A percentile compares a stretch with the other conserved stretches of the same genome.
Evolutionary conservation across 2,329 filamentous ascomycete species (phyloP).

Genomic region (Chalara sp.): DNA sequence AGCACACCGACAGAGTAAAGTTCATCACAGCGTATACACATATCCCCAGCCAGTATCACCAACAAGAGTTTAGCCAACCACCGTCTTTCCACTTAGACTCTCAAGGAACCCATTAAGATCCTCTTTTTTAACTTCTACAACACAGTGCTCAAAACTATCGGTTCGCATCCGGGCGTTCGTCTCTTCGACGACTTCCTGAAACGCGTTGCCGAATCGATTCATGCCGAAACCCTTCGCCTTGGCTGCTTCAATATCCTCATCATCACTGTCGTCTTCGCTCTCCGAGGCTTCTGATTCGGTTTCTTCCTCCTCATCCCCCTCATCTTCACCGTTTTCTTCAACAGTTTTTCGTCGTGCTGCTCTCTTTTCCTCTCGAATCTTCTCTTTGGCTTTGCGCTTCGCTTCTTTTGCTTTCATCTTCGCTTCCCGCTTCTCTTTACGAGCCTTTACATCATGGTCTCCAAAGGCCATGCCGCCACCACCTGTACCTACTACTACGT

Average conservation of each 20-base stretch:
- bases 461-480: constrained; percentile 59
- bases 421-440: constrained; percentile 53
- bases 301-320: constrained; percentile 45
- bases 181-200: constrained; percentile 89
- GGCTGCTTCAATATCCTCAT: constrained; percentile 46
- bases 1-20: neutral
- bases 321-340: constrained; percentile 39
- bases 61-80: constrained; percentile 50
- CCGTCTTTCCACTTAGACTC: constrained; percentile 82
- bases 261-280: constrained; percentile 31
- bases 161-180: constrained; percentile 85
- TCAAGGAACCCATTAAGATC: constrained; percentile 88
- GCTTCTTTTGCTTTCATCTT: constrained; percentile 59
- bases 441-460: constrained; percentile 60
- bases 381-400: constrained; percentile 47
- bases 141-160: constrained; percentile 95
- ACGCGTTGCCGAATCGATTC: constrained; percentile 90
- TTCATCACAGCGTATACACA: neutral
- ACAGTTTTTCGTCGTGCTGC: constrained; percentile 47
- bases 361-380: constrained; percentile 53
- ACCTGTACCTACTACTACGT: constrained; percentile 88
- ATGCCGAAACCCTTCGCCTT: constrained; percentile 62
- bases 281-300: constrained; percentile 34
- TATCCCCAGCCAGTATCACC: neutral
- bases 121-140: constrained; percentile 96